Evolutionary conservation across 2,329 filamentous ascomycete species (phyloP).

Genomic region (Pyrenophora graminea): DNA sequence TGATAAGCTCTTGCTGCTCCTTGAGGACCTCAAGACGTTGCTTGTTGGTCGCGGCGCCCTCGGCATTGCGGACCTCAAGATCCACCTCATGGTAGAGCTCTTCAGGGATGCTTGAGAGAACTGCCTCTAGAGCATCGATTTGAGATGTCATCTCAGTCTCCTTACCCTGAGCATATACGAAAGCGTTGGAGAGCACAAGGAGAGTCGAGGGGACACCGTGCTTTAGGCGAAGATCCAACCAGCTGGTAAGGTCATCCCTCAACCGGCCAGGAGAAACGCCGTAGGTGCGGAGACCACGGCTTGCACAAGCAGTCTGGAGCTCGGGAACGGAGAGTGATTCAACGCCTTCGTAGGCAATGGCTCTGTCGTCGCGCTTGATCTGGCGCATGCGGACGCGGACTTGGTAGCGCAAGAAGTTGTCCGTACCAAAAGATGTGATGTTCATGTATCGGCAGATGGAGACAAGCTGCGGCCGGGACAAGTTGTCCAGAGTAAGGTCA

Average conservation of each 20-base stretch:
- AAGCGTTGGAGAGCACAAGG: constrained; percentile 93
- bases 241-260: constrained; percentile 86
- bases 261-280: constrained; percentile 87
- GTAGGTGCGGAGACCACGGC: constrained; percentile 88
- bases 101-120: constrained; percentile 92
- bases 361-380: constrained; percentile 96
- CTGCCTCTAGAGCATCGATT: constrained; percentile 89
- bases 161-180: constrained; percentile 90
- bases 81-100: constrained; percentile 99
- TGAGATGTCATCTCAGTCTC: constrained; percentile 83
- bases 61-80: constrained; percentile 93
- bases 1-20: constrained; percentile 97
- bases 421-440: constrained; percentile 93
- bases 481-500: constrained; percentile 93
- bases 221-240: constrained; percentile 90
- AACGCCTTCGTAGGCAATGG: constrained; percentile 91
- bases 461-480: constrained; percentile 92
- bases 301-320: constrained; percentile 88
- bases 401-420: constrained; percentile 96
- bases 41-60: constrained; percentile 97
- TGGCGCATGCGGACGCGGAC: constrained; percentile 97
- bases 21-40: constrained; percentile 96
- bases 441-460: constrained; percentile 99
- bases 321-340: constrained; percentile 92
- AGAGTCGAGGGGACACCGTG: constrained; percentile 96